Evolutionary conservation across 192 early-diverging fungal species (phyloP), one percentile per base, ranked within the genome.

Genomic region (Coemansia sp.): DNA sequence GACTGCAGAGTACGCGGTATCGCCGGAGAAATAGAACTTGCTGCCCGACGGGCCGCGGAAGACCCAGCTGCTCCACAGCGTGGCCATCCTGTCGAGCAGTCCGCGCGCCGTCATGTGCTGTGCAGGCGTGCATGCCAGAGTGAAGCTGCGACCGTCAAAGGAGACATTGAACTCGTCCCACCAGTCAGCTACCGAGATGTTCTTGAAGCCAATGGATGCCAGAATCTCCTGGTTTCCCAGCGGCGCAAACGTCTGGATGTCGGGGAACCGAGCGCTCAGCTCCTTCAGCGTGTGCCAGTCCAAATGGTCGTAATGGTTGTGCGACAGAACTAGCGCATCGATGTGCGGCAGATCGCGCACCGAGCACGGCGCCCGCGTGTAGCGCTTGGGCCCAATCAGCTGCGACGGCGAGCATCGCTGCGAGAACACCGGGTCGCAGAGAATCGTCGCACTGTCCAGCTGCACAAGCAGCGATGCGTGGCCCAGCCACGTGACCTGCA

Each of bases 291-390:
- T 91, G 41, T 79, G 64, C 65, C 87, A 64, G 74, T 95, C 94
- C 67, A 94, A 66, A 59, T 94, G 93, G 70, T 94, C 94, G 72
- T 94, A 96, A 67, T 96, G 94, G 73, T 94, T 94, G 73, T 96
- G 94, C 39, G 85, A 88, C 37, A 95, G 87, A 8, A 94, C 75
- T 8, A 95, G 87, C 1, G 86, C 83, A 58, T 94, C 92, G 49
- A 94, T 82, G 6, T 80, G 76, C 0, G 90, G 89, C 26, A 93
- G 68, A 13, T 90, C 90, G 15, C 72, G 79, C 16, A 94, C 69
- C 32, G 79, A 72, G 67, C 88, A 90, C 1, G 92, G 90, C 0
- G 89, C 84, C 19, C 83, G 77, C 0, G 86, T 90, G 66, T 77
- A 82, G 18, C 93, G 87, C 65, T 88, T 88, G 15, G 89, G 91